Evolutionary conservation across 768 basidiomycete genomes (phyloP).

Genomic region (Omphalotus guepiniiformis): DNA sequence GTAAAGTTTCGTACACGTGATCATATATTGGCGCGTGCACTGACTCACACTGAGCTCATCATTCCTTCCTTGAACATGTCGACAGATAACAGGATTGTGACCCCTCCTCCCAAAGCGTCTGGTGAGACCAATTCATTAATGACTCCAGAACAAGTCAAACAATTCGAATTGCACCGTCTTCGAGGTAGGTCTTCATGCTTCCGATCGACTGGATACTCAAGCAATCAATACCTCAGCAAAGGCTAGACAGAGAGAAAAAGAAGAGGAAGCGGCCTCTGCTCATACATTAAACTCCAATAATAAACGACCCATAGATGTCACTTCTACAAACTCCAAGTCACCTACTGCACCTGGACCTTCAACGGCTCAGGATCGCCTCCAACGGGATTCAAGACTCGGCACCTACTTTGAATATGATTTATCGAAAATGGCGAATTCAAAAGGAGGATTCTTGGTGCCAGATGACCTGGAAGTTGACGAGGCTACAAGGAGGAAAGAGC

Average conservation of each 20-base stretch:
- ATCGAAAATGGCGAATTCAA: conserved; percentile 94
- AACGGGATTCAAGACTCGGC: conserved; percentile 75
- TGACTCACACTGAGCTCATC: too few species aligned
- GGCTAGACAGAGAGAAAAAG: conserved; percentile 64
- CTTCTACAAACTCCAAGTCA: conserved; percentile 54
- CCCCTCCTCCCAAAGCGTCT: too few species aligned
- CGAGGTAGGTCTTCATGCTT: conserved; percentile 46
- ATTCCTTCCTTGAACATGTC: too few species aligned
- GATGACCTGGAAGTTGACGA: conserved; percentile 82
- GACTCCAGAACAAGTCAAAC: conserved; percentile 66
- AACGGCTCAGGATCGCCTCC: conserved; percentile 47
- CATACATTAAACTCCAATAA: conserved; percentile 55
- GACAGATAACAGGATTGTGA: too few species aligned
- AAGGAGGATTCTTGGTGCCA: conserved; percentile 92
- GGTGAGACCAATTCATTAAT: too few species aligned
- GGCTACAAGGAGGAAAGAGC: conserved; percentile 69
- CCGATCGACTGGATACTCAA: background rate
- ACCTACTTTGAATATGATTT: conserved; percentile 97
- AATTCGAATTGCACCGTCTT: conserved; percentile 75
- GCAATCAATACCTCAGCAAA: conserved; percentile 48
- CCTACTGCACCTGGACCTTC: conserved; percentile 54
- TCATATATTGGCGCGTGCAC: too few species aligned
- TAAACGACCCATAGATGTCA: conserved; percentile 65
- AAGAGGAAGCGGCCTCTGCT: conserved; percentile 48
- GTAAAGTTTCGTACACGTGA: too few species aligned